phyloP scores from a whole-genome alignment of 2,329 filamentous ascomycete species.

The Colletotrichum noveboracense region DNA sequence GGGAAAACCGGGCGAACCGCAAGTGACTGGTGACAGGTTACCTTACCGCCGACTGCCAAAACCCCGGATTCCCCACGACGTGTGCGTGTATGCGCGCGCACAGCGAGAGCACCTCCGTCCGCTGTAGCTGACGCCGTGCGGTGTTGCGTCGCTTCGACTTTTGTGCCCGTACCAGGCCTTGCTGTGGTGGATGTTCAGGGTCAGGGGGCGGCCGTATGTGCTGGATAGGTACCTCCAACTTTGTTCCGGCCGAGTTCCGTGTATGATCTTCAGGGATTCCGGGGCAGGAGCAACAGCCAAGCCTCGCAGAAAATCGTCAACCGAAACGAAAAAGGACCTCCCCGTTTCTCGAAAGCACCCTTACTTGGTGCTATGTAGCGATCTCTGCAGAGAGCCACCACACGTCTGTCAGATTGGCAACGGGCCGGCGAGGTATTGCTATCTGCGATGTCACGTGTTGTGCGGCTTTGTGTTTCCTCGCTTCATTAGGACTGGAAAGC shows the following conservation, averaged over 20 bases:
- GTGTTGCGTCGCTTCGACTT: background rate
- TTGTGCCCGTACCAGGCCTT: background rate
- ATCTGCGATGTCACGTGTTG: constrained; percentile 3
- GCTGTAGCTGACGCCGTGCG: background rate
- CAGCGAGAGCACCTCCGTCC: background rate
- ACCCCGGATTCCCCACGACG: background rate
- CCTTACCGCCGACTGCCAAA: background rate
- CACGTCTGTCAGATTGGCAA: background rate
- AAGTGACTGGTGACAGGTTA: background rate
- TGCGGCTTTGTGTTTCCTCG: background rate
- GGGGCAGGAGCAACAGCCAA: constrained; percentile 6
- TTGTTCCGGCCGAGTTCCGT: constrained; percentile 16
- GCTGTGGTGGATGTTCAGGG: background rate
- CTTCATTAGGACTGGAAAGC: background rate
- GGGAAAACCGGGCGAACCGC: background rate
- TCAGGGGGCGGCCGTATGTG: constrained; percentile 8
- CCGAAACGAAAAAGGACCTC: background rate
- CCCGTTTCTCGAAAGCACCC: background rate
- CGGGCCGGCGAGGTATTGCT: background rate
- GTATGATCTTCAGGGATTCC: constrained; percentile 13
- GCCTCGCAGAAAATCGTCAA: background rate
- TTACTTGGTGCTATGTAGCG: background rate
- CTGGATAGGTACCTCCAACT: background rate
- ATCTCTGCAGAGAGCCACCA: background rate
- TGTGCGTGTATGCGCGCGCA: background rate